A percentile compares a stretch with the other conserved stretches of the same genome.
Evolutionary conservation across 192 early-diverging fungal species (phyloP).

Genomic region (Coemansia sp.): DNA sequence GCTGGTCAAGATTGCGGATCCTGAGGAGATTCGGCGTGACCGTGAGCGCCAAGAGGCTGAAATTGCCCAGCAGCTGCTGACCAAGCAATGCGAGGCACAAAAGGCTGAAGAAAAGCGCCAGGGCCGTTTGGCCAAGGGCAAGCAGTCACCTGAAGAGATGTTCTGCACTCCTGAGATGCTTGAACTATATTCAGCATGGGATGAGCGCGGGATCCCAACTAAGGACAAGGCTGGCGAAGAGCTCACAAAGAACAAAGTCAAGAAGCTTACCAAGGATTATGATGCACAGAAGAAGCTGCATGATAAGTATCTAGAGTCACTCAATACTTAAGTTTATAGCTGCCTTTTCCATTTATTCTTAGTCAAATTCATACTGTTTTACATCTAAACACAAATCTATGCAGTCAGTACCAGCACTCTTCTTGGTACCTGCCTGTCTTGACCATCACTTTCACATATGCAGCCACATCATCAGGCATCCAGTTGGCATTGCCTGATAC

Average conservation of each 20-base stretch:
- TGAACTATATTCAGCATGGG: constrained; percentile 70
- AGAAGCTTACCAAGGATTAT: constrained; percentile 87
- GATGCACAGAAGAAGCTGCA: constrained; percentile 88
- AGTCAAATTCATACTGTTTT: too few species aligned
- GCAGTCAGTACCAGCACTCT: constrained; percentile 60
- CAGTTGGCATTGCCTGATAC: constrained; percentile 64
- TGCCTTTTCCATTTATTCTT: too few species aligned
- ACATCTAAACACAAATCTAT: too few species aligned
- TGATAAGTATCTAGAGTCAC: constrained; percentile 66
- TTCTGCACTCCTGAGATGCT: constrained; percentile 65
- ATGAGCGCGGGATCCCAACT: constrained; percentile 83
- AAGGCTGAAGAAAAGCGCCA: constrained; percentile 64
- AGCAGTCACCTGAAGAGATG: constrained; percentile 72
- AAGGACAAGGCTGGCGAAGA: constrained; percentile 79
- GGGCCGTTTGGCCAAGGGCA: constrained; percentile 75
- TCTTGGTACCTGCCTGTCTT: constrained; percentile 73
- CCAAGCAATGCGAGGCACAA: constrained; percentile 60
- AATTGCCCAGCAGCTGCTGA: constrained; percentile 59
- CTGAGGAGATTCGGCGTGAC: constrained; percentile 62
- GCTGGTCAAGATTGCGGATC: constrained; percentile 85
- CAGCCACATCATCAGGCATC: constrained; percentile 38
- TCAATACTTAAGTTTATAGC: neutral
- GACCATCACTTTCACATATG: constrained; percentile 50
- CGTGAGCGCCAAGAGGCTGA: constrained; percentile 66
- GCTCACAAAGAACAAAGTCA: constrained; percentile 76